A percentile compares a stretch with the other conserved stretches of the same genome.
Evolutionary conservation across 2,329 filamentous ascomycete genomes (phyloP).

Genomic region (Botrytis fabae): DNA sequence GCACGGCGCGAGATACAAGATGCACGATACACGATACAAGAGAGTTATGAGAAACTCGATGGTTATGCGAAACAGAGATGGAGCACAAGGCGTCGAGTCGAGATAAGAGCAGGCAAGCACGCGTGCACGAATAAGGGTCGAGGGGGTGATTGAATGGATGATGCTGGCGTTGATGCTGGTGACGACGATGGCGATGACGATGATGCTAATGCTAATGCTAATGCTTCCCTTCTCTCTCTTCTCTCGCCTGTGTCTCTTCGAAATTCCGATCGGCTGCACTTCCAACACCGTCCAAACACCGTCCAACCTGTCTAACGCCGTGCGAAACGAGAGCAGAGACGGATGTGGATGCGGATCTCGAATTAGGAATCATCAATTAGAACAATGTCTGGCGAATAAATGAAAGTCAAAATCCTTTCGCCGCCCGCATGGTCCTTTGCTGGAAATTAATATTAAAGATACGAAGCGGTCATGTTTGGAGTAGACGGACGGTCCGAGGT

Average conservation of each 20-base stretch:
- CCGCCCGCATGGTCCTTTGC: not conserved
- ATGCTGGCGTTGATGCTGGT: too few species aligned
- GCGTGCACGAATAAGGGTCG: not conserved
- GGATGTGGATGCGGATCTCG: not conserved
- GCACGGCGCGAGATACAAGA: not conserved
- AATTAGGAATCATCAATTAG: not conserved
- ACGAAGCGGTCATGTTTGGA: not conserved
- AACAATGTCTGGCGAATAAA: not conserved
- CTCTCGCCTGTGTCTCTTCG: not conserved
- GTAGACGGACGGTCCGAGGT: not conserved
- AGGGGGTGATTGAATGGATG: not conserved
- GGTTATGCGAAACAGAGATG: not conserved
- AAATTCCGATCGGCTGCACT: not conserved
- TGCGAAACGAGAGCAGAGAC: not conserved
- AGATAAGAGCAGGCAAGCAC: not conserved
- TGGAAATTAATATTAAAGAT: conserved; percentile 4
- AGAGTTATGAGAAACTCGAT: not conserved
- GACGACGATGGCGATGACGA: too few species aligned
- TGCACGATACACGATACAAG: not conserved
- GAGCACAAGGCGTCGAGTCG: not conserved
- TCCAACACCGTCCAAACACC: not conserved
- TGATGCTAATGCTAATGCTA: too few species aligned
- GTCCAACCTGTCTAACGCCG: not conserved
- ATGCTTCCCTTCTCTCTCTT: not conserved
- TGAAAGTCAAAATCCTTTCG: not conserved